Evolutionary conservation across 768 basidiomycete genomes (phyloP).

Genomic region (Boletus reticulatus): DNA sequence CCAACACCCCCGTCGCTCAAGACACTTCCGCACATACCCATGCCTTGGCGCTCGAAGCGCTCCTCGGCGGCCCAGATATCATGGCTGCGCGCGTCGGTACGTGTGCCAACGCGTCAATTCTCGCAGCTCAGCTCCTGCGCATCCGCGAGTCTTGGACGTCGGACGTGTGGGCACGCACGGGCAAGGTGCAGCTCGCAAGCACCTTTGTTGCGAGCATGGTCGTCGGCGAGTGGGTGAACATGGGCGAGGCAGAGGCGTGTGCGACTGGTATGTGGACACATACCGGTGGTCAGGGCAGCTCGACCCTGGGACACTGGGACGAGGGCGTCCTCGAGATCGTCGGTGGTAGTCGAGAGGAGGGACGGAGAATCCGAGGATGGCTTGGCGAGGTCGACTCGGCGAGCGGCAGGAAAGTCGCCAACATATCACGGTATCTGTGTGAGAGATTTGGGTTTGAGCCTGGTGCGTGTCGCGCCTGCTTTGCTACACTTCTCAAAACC

Average conservation of each 20-base stretch:
- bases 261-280: constrained; percentile 80
- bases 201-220: constrained; percentile 72
- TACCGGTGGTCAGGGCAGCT: constrained; percentile 22
- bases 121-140: constrained; percentile 73
- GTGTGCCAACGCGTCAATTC: constrained; percentile 64
- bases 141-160: constrained; percentile 76
- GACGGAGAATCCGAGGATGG: constrained; percentile 69
- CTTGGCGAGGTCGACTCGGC: constrained; percentile 78
- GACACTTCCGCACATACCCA: constrained; percentile 82
- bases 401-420: constrained; percentile 62
- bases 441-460: constrained; percentile 81
- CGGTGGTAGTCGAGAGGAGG: constrained; percentile 73
- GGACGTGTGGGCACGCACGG: constrained; percentile 78
- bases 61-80: constrained; percentile 73
- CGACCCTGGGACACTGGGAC: constrained; percentile 66
- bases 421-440: constrained; percentile 69
- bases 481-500: no score
- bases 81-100: constrained; percentile 78
- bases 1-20: constrained; percentile 72
- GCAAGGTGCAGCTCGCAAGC: constrained; percentile 73
- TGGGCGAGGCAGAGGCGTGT: constrained; percentile 76
- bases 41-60: constrained; percentile 69
- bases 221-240: constrained; percentile 66
- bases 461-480: constrained; percentile 39
- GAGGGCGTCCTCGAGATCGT: constrained; percentile 76